Conservation (phyloP, 441 rosid genomes). For the Theobroma grandiflorum region DNA sequence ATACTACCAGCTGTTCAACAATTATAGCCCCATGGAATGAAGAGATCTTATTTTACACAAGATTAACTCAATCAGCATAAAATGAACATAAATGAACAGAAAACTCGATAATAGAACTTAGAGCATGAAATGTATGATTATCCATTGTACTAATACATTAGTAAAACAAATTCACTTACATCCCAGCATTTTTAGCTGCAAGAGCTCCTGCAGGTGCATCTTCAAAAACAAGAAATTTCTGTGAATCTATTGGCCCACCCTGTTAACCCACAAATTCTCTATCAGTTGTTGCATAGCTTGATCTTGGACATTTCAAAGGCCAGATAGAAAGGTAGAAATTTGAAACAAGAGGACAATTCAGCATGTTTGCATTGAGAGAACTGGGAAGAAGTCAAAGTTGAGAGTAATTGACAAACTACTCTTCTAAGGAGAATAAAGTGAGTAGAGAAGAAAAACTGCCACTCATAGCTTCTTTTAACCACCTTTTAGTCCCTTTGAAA, state of each 20-base stretch:
- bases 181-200: conserved; percentile 92
- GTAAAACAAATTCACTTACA: conserved; percentile 59
- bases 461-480: background rate
- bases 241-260: conserved; percentile 72
- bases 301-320: background rate
- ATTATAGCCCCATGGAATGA: background rate
- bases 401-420: background rate
- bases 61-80: conserved; percentile 1
- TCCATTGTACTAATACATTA: background rate
- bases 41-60: background rate
- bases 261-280: conserved; percentile 37
- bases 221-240: conserved; percentile 76
- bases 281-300: conserved; percentile 16
- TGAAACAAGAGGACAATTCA: conserved; percentile 3
- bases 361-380: conserved; percentile 1
- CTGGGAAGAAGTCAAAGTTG: background rate
- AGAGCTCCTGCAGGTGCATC: conserved; percentile 94
- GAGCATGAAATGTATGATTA: background rate
- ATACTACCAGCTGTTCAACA: background rate
- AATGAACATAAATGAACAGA: background rate
- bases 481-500: background rate
- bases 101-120: background rate
- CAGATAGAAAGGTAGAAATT: background rate
- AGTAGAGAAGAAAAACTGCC: background rate
- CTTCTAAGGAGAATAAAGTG: background rate